Percentiles rank a stretch among this genome's conserved stretches.
phyloP scores from a whole-genome alignment of 306 rosid genomes.

The Dicorynia guianensis region DNA sequence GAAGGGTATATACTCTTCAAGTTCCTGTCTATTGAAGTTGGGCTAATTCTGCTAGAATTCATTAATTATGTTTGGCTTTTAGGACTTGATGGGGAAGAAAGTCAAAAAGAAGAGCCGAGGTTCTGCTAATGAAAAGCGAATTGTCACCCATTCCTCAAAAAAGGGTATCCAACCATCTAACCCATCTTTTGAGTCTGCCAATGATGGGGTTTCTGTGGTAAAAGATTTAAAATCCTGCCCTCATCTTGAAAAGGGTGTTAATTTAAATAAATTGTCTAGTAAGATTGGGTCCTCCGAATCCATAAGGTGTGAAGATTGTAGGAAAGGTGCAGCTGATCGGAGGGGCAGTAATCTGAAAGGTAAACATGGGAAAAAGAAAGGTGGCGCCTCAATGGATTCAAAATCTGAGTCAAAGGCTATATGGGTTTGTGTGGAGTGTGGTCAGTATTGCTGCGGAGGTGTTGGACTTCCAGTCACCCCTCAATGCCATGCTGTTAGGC shows the following conservation, averaged over 20 bases:
- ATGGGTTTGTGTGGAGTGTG: conserved; percentile 96
- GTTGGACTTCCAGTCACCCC: conserved; percentile 77
- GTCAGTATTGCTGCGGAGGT: conserved; percentile 83
- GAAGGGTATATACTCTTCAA: conserved; percentile 3
- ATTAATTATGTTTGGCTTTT: conserved; percentile 46
- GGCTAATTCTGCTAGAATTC: conserved; percentile 27
- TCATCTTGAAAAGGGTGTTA: conserved; percentile 77
- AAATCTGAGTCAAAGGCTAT: conserved; percentile 69
- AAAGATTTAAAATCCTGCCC: conserved; percentile 68
- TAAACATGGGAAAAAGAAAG: conserved; percentile 79
- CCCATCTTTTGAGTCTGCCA: conserved; percentile 47
- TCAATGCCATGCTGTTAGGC: conserved; percentile 67
- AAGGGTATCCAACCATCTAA: conserved; percentile 43
- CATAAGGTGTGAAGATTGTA: conserved; percentile 77
- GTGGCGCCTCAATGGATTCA: conserved; percentile 57
- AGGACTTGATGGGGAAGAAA: conserved; percentile 88
- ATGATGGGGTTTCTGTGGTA: conserved; percentile 51
- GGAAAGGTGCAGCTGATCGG: conserved; percentile 65
- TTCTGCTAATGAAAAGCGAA: conserved; percentile 63
- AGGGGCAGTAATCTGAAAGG: conserved; percentile 70
- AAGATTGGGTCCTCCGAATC: conserved; percentile 60
- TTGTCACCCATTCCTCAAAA: conserved; percentile 44
- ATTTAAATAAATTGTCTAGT: conserved; percentile 57
- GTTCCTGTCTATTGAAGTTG: conserved; percentile 6
- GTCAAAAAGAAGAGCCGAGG: conserved; percentile 70